Percentiles rank a stretch among this genome's conserved stretches.
Evolutionary conservation across 1,284 basidiomycete genomes (phyloP).

Genomic region (Heterobasidion parviporum): DNA sequence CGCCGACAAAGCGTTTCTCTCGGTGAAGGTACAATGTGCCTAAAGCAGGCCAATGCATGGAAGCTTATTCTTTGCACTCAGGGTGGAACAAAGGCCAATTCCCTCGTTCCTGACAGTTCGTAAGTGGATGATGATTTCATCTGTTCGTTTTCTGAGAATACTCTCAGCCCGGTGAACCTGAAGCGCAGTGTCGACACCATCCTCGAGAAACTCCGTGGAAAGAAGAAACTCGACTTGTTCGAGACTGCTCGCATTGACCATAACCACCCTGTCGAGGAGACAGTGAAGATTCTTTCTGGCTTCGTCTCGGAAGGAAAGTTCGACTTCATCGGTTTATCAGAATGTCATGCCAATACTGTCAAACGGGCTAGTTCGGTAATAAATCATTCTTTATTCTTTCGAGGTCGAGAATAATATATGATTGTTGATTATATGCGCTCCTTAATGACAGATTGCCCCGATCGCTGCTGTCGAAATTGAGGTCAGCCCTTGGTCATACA

Average conservation of each 20-base stretch:
- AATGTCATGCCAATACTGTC: slow-evolving; percentile 37
- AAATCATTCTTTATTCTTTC: neutral
- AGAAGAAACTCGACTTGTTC: slow-evolving; percentile 38
- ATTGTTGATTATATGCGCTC: neutral
- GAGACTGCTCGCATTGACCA: slow-evolving; percentile 26
- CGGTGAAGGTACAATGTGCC: slow-evolving; percentile 22
- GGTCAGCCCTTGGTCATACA: slow-evolving; percentile 43
- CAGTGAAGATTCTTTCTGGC: slow-evolving; percentile 17
- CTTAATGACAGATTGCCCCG: slow-evolving; percentile 27
- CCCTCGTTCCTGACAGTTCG: slow-evolving; percentile 18
- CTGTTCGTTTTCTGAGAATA: neutral
- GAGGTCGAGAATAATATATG: neutral
- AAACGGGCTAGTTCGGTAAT: slow-evolving; percentile 25
- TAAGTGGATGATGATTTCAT: neutral
- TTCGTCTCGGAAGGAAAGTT: slow-evolving; percentile 32
- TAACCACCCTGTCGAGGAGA: slow-evolving; percentile 23
- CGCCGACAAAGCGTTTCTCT: slow-evolving; percentile 40
- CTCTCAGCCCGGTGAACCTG: slow-evolving; percentile 25
- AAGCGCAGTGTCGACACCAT: slow-evolving; percentile 30
- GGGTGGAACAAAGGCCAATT: slow-evolving; percentile 23
- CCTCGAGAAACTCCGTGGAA: slow-evolving; percentile 29
- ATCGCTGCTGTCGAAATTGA: slow-evolving; percentile 45
- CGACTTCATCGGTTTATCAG: slow-evolving; percentile 39
- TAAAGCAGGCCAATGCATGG: neutral
- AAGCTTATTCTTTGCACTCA: neutral